Percentiles rank a stretch among this genome's conserved stretches.
Conservation (phyloP, 495 filamentous ascomycete species). For the Aspergillus baeticus region DNA sequence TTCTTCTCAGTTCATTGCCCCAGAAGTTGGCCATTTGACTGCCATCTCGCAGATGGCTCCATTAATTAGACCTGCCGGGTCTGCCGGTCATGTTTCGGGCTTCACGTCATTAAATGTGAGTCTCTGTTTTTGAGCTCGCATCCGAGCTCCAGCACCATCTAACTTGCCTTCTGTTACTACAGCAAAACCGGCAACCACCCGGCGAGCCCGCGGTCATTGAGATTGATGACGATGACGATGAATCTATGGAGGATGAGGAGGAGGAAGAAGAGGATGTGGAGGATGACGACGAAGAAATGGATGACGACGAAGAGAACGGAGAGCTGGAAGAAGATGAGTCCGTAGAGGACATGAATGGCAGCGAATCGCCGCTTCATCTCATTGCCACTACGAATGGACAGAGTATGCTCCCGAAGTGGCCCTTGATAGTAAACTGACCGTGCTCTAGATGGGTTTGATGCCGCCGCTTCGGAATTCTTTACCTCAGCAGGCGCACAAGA, state of each 20-base stretch:
- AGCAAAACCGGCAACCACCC: constrained; percentile 18
- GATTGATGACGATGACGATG: constrained; percentile 41
- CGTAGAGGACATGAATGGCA: constrained; percentile 18
- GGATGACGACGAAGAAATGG: constrained; percentile 30
- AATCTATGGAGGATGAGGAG: constrained; percentile 28
- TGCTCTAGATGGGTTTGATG: constrained; percentile 16
- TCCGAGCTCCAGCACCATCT: constrained; percentile 10
- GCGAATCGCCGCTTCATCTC: constrained; percentile 22
- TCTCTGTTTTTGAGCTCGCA: constrained; percentile 14
- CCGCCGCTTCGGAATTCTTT: constrained; percentile 37
- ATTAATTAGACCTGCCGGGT: constrained; percentile 21
- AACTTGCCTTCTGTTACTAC: constrained; percentile 3
- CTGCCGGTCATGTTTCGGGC: constrained; percentile 15
- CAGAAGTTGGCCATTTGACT: neutral
- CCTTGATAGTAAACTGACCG: constrained; percentile 19
- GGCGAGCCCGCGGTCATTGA: constrained; percentile 38
- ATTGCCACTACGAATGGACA: constrained; percentile 15
- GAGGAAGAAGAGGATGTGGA: constrained; percentile 26
- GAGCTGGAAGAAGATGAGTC: constrained; percentile 20
- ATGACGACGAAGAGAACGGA: constrained; percentile 22
- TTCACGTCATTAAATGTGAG: constrained; percentile 31
- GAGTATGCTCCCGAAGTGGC: constrained; percentile 13
- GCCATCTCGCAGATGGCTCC: constrained; percentile 27
- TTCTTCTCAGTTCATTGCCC: constrained; percentile 4
- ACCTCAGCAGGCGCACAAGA: constrained; percentile 50